phyloP scores from a whole-genome alignment of 805 yeast genomes.

The Candida sithepensis region DNA sequence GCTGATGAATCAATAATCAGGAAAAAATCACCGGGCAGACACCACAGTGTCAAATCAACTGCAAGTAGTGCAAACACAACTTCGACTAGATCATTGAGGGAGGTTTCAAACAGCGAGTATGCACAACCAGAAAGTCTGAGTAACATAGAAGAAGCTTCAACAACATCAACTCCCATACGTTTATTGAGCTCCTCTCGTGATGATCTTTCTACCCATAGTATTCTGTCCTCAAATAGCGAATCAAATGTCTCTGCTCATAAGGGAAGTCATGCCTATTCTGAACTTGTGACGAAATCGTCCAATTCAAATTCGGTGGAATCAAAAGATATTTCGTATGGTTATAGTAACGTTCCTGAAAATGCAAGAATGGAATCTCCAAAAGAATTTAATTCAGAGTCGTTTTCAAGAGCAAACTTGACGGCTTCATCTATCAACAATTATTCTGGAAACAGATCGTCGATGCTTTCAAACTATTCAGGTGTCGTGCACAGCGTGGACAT shows the following conservation, averaged over 20 bases:
- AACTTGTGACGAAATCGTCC: neutral
- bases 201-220: neutral
- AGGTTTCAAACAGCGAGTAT: neutral
- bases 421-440: conserved; percentile 5
- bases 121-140: neutral
- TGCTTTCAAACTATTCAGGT: conserved; percentile 35
- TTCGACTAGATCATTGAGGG: neutral
- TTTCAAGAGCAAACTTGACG: conserved; percentile 1
- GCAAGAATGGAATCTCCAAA: neutral
- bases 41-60: neutral
- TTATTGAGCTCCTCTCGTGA: neutral
- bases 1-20: neutral
- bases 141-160: neutral
- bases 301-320: neutral
- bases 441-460: conserved; percentile 28
- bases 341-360: no score
- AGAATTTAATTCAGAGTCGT: neutral
- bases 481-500: conserved; percentile 35
- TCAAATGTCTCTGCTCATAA: conserved; percentile 6
- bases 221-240: neutral
- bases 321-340: neutral
- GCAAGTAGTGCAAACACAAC: neutral
- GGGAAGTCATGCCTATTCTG: conserved; percentile 5
- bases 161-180: neutral
- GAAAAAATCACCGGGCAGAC: neutral